phyloP scores from a whole-genome alignment of 148 eudicot species.

The Talinum fruticosum region DNA sequence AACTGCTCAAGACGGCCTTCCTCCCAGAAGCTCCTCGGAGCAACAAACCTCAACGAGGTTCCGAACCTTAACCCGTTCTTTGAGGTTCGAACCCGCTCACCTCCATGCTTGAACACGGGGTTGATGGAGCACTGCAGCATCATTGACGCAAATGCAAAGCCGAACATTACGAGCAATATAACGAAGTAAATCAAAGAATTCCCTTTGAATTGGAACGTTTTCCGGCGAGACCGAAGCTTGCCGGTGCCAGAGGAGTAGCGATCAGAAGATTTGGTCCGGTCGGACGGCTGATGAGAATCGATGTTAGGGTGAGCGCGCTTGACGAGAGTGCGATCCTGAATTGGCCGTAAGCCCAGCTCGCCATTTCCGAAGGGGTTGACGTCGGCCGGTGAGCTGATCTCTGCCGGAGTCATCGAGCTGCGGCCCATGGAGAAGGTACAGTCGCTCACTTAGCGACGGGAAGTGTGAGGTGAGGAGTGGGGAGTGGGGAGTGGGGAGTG shows the following conservation, averaged over 20 bases:
- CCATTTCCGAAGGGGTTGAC: conserved; percentile 17
- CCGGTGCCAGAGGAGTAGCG: conserved; percentile 10
- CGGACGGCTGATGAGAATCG: background rate
- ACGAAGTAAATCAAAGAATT: conserved; percentile 58
- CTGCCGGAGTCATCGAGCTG: conserved; percentile 9
- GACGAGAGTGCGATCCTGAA: conserved; percentile 58
- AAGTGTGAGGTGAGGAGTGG: background rate
- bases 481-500: background rate
- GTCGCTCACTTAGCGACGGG: too few relatives aligned
- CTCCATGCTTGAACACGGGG: conserved; percentile 51
- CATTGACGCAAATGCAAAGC: conserved; percentile 65
- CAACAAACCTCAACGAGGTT: conserved; percentile 57
- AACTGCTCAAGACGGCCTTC: conserved; percentile 45
- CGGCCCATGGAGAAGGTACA: conserved; percentile 20
- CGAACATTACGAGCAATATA: conserved; percentile 52
- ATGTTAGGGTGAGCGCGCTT: conserved; percentile 42
- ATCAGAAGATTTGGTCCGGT: conserved; percentile 27
- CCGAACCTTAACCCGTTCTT: conserved; percentile 50
- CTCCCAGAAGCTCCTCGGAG: conserved; percentile 21
- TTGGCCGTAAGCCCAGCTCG: conserved; percentile 48
- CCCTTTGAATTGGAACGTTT: conserved; percentile 39
- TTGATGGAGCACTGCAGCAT: conserved; percentile 78
- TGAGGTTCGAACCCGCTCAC: conserved; percentile 36
- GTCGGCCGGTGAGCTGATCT: conserved; percentile 18
- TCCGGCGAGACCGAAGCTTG: conserved; percentile 41